Evolutionary conservation across 305 asterid species (phyloP).

Genomic region (Caryopteris hybrid): DNA sequence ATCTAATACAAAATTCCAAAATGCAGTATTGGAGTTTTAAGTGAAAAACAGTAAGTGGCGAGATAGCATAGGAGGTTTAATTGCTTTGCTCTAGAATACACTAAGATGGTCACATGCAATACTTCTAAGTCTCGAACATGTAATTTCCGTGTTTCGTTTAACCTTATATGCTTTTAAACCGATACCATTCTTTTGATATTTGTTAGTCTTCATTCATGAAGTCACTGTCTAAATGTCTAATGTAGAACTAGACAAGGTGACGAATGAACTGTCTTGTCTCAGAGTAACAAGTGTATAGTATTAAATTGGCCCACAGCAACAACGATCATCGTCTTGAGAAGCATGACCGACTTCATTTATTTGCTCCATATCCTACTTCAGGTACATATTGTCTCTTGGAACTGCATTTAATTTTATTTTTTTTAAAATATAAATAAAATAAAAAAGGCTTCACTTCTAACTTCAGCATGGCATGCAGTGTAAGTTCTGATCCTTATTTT

Average conservation of each 20-base stretch:
- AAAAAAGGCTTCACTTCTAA: background rate
- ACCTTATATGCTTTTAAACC: background rate
- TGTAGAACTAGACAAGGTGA: constrained; percentile 4
- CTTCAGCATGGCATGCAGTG: background rate
- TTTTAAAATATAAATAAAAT: too few species aligned
- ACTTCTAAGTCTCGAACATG: background rate
- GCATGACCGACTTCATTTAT: constrained; percentile 70
- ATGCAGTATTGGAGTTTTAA: background rate
- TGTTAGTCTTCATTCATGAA: background rate
- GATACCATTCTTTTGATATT: background rate
- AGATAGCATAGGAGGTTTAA: background rate
- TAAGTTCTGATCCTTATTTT: constrained; percentile 3
- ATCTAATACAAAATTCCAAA: background rate
- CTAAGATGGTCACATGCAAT: background rate
- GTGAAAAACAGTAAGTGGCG: background rate
- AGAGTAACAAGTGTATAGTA: constrained; percentile 66
- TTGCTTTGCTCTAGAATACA: background rate
- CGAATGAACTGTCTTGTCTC: constrained; percentile 16
- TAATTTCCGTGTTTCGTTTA: background rate
- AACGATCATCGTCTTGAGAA: constrained; percentile 56
- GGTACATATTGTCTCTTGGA: constrained; percentile 32
- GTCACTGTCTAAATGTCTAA: background rate
- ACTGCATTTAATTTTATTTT: too few species aligned
- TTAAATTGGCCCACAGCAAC: constrained; percentile 55
- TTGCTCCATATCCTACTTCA: constrained; percentile 80